Base-by-base conservation (phyloP, 495 filamentous ascomycete genomes). In the Penicillium angulare region DNA sequence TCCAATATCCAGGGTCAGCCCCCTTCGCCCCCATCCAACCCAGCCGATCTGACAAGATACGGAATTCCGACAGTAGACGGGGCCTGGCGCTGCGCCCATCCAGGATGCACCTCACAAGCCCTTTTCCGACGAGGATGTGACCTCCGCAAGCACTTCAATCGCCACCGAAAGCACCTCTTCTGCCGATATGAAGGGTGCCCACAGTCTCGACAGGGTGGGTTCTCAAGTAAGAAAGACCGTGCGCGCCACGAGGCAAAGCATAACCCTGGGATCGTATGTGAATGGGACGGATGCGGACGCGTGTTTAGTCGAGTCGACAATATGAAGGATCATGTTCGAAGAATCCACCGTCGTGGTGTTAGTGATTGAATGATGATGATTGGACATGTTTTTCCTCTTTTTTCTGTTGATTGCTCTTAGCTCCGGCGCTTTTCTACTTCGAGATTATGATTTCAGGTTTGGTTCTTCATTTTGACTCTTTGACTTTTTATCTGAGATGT, bases 291-390 rank as follows among this genome's bases (percentile, higher is more conserved):
- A 3, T 86, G 83, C 56, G 75, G 72, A 12, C 63, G 80, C 42
- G 69, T 85, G 7, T 86, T 86, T 53, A 84, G 80, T 62, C 67
- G 83, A 20, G 75, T 83, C 9, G 83, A 86, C 49, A 86, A 86
- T 56, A 86, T 86, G 83, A 78, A 77, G 41, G 75, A 81, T 58
- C 78, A 81, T 67, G 74, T 81, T 13, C 61, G 72, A 34, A 52
- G 77, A 35, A 79, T 79, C 47, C 78, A 81, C 55, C 52, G 43
- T 31, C 60, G 64, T 40, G 46, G 44, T 23, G 59, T 22, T 6
- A 55, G 50, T 44, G 43, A 29, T 10, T 61, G 47, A 57, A 34
- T 23, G 12, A 8, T 3, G 17, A 2, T 33, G 12, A 16, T 16
- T 32, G 5, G 27, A 5, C 34, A 12, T 32, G 18, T 17, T 16